These are phyloP conservation scores for Mycena galericulata DNA, from an alignment of 768 basidiomycete species.

Conservation along the genomic window DNA sequence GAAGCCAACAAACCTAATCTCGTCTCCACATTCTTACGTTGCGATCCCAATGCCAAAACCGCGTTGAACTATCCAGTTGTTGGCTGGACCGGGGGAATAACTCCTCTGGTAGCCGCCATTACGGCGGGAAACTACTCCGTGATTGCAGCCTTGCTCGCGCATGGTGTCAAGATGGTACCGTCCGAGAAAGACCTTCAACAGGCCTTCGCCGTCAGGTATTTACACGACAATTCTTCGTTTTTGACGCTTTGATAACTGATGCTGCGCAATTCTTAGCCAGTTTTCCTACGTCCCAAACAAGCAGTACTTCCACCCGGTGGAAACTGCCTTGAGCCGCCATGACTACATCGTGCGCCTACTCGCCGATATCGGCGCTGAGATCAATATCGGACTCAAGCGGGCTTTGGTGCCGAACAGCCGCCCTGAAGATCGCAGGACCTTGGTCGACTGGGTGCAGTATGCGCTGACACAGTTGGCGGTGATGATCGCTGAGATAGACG, in stretches of 20 bases:
- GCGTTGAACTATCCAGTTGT: conserved; percentile 55
- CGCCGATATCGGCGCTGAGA: conserved; percentile 50
- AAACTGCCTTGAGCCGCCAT: conserved; percentile 49
- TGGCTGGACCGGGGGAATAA: conserved; percentile 40
- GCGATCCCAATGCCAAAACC: conserved; percentile 53
- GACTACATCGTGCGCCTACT: conserved; percentile 55
- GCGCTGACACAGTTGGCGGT: conserved; percentile 40
- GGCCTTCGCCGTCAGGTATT: conserved; percentile 50
- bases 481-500: conserved; percentile 40
- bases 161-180: conserved; percentile 53
- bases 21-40: conserved; percentile 53
- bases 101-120: conserved; percentile 56
- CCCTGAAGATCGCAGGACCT: conserved; percentile 38
- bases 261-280: conserved; percentile 23
- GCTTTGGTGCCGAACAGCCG: conserved; percentile 36
- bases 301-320: conserved; percentile 47
- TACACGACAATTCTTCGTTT: not conserved
- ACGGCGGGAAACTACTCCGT: conserved; percentile 47
- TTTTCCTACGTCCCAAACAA: conserved; percentile 41
- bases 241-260: not conserved
- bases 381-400: conserved; percentile 47
- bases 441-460: conserved; percentile 55
- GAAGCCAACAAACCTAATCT: conserved; percentile 50
- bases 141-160: conserved; percentile 50
- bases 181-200: conserved; percentile 51